Percentiles rank a stretch among this genome's conserved stretches.
These are phyloP conservation scores for Pyrenula massariospora DNA, from an alignment of 495 filamentous ascomycete genomes.

Conservation along the genomic window DNA sequence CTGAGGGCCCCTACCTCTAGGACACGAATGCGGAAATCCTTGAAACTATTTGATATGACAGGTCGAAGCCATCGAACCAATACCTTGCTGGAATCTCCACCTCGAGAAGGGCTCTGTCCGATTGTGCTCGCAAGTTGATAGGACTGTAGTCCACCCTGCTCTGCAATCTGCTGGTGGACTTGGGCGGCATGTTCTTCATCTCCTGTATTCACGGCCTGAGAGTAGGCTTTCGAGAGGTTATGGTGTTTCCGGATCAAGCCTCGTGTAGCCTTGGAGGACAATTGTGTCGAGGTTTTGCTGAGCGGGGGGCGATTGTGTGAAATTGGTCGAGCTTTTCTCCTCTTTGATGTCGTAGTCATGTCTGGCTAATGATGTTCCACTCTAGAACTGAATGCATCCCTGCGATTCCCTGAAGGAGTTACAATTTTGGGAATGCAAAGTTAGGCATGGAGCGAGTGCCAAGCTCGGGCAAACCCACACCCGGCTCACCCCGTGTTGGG, in stretches of 20 bases:
- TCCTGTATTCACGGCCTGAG: conserved; percentile 51
- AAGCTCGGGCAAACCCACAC: too few species aligned
- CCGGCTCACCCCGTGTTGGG: too few species aligned
- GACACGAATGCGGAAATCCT: conserved; percentile 36
- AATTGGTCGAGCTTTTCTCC: conserved; percentile 27
- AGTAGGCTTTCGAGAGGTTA: conserved; percentile 63
- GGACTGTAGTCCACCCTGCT: conserved; percentile 63
- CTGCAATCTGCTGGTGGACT: conserved; percentile 48
- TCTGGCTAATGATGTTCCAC: too few species aligned
- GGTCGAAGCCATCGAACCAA: conserved; percentile 76
- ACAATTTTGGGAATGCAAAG: too few species aligned
- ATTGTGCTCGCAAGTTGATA: conserved; percentile 87
- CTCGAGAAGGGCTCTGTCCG: conserved; percentile 72
- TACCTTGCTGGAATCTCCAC: conserved; percentile 80
- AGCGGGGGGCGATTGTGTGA: conserved; percentile 58
- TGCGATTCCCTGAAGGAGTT: too few species aligned
- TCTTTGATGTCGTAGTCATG: conserved; percentile 28
- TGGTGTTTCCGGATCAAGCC: conserved; percentile 78
- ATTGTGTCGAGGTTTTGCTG: conserved; percentile 35
- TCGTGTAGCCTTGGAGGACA: conserved; percentile 72
- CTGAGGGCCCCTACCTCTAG: conserved; percentile 88
- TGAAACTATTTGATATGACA: conserved; percentile 14
- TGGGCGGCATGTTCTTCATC: conserved; percentile 42
- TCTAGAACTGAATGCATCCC: too few species aligned
- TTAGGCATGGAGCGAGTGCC: too few species aligned